Evolutionary conservation across 2,329 filamentous ascomycete genomes (phyloP), one percentile per base, ranked within the genome.

Genomic region (Chaetomiaceae sp.): DNA sequence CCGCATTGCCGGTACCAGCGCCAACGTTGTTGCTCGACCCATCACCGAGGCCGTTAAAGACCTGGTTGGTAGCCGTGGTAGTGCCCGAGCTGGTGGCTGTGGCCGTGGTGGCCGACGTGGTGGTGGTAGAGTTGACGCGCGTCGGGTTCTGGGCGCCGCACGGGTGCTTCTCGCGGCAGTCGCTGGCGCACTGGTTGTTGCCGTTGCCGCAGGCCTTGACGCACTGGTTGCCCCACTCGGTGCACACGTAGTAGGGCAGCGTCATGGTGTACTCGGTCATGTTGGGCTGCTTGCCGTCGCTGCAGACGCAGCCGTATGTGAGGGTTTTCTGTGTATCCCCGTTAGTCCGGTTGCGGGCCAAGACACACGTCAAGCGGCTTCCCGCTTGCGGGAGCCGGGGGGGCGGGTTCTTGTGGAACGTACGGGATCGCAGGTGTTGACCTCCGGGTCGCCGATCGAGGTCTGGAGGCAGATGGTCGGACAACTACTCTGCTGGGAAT

Each of bases 251-350:
- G 78, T 83, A 92, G 31, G 89, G 88, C 23, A 94, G 75, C 1
- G 88, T 91, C 62, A 89, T 78, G 19, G 84, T 85, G 78, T 87
- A 94, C 71, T 91, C 79, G 64, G 85, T 82, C 45, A 89, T 72
- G 71, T 91, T 91, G 61, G 88, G 88, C 48, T 79, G 72, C 57
- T 78, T 68, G 66, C 81, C 80, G 66, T 87, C 77, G 58, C 78
- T 76, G 74, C 88, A 94, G 62, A 89, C 75, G 69, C 88, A 94
- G 59, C 77, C 75, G 71, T 86, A 92, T n/a, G 73, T 77, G 46
- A 92, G 77, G 19, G 75, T 72, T 47, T 76, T 65, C 81, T 85
- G n/a, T 4, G 7, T 12, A 23, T 8, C 5, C 3, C 4, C 3
- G 47, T 43, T 20, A 50, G 39, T n/a, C 29, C 20, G 19, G 46